Evolutionary conservation across 2,329 filamentous ascomycete species (phyloP).

Genomic region (Aureobasidium sp.): DNA sequence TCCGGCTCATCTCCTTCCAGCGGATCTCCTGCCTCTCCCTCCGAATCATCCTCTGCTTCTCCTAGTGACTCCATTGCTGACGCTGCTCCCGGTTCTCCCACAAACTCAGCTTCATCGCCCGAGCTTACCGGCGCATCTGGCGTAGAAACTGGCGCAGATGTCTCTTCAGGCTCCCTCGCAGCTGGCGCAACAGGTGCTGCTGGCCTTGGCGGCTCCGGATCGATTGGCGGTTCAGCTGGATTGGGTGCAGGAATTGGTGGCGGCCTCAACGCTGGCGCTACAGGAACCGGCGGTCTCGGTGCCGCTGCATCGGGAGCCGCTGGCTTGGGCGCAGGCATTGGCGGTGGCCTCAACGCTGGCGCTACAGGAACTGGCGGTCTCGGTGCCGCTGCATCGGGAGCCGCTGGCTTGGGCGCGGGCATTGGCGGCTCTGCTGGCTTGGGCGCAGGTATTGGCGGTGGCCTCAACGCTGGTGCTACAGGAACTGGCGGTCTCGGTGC

Average conservation of each 20-base stretch:
- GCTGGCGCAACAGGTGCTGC: not conserved
- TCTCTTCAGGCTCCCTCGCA: not conserved
- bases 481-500: constrained; percentile 25
- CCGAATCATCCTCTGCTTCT: not conserved
- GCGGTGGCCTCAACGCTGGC: not conserved
- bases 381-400: not conserved
- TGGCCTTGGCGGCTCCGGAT: not conserved
- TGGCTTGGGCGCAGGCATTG: not conserved
- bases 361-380: constrained; percentile 18
- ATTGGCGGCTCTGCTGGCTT: not conserved
- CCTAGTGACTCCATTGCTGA: constrained; percentile 27
- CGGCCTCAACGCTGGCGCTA: not conserved
- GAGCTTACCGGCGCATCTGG: constrained; percentile 24
- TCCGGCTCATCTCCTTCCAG: constrained; percentile 13
- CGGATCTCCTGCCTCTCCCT: constrained; percentile 12
- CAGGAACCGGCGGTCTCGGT: constrained; percentile 18
- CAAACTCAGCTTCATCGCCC: constrained; percentile 31
- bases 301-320: not conserved
- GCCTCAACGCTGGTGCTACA: not conserved
- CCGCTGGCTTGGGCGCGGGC: not conserved
- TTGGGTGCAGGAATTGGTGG: not conserved
- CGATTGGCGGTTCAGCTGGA: not conserved
- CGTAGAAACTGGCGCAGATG: not conserved
- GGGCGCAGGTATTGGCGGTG: not conserved
- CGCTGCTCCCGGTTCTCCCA: constrained; percentile 36